phyloP scores from a whole-genome alignment of 1,139 yeast species.

The Protomyces inundatus region DNA sequence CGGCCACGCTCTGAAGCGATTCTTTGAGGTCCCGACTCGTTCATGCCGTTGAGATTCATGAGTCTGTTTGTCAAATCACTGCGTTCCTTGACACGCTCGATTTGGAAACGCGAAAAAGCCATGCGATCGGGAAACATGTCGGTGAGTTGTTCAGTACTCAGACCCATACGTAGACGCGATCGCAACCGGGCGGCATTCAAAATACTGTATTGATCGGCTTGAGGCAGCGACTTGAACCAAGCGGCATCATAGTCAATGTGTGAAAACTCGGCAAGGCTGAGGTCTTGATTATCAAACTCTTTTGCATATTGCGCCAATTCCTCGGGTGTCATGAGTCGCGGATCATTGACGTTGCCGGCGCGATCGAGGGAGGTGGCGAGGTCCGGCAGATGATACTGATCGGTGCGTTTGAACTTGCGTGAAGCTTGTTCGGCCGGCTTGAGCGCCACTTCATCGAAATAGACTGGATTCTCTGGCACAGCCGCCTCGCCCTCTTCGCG shows the following conservation, averaged over 20 bases:
- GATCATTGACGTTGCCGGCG: conserved; percentile 47
- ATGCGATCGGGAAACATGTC: conserved; percentile 72
- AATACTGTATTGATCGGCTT: conserved; percentile 81
- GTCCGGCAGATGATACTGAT: conserved; percentile 81
- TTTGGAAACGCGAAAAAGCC: conserved; percentile 90
- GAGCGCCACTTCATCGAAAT: conserved; percentile 29
- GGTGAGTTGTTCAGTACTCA: conserved; percentile 77
- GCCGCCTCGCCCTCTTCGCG: conserved; percentile 41
- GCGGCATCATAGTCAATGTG: conserved; percentile 42
- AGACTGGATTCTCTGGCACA: conserved; percentile 42
- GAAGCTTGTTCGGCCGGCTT: conserved; percentile 17
- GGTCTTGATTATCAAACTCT: conserved; percentile 56
- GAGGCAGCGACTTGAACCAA: conserved; percentile 48
- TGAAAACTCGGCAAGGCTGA: conserved; percentile 37
- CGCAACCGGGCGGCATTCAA: conserved; percentile 74
- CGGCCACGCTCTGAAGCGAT: conserved; percentile 81
- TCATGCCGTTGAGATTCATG: conserved; percentile 80
- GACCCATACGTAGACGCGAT: conserved; percentile 92
- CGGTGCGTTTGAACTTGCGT: conserved; percentile 45
- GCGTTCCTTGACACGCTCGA: conserved; percentile 84
- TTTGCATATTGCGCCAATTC: conserved; percentile 60
- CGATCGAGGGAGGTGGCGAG: conserved; percentile 46
- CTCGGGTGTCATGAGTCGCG: conserved; percentile 66
- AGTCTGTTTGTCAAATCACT: conserved; percentile 82
- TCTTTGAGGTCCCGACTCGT: conserved; percentile 52